Conservation (phyloP, 176 grass and related monocot species). For the Carex parvula region DNA sequence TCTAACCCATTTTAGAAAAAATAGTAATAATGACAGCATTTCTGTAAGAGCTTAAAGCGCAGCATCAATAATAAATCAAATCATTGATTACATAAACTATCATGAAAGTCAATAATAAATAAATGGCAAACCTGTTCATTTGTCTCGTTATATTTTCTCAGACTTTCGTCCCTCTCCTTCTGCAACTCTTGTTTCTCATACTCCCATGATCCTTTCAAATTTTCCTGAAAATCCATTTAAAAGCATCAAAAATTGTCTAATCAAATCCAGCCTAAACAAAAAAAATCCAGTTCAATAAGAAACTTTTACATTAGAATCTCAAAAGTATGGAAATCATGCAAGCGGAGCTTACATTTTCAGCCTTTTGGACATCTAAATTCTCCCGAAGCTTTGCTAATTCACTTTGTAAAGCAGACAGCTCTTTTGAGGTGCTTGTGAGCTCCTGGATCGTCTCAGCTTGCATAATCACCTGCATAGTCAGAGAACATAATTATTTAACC, state of each 20-base stretch:
- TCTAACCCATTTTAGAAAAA: neutral
- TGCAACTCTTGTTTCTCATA: conserved; percentile 65
- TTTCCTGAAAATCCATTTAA: conserved; percentile 20
- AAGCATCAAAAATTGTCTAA: neutral
- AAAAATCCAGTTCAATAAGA: neutral
- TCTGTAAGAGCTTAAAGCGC: neutral
- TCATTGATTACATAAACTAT: neutral
- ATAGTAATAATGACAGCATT: neutral
- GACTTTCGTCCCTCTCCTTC: conserved; percentile 58
- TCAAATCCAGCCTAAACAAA: conserved; percentile 4
- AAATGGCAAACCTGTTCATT: conserved; percentile 78
- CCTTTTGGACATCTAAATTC: conserved; percentile 64
- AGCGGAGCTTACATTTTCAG: conserved; percentile 65
- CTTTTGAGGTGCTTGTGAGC: conserved; percentile 89
- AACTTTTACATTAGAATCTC: neutral
- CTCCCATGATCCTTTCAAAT: conserved; percentile 52
- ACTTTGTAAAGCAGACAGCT: conserved; percentile 71
- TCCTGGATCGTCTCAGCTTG: conserved; percentile 97
- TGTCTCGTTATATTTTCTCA: conserved; percentile 77
- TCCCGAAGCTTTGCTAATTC: conserved; percentile 66
- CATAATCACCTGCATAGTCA: conserved; percentile 72
- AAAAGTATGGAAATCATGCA: conserved; percentile 3
- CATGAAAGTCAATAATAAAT: neutral
- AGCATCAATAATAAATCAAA: conserved; percentile 2
- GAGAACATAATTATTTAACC: neutral